phyloP scores from a whole-genome alignment of 2,329 filamentous ascomycete genomes.

The Colletotrichum kahawae region DNA sequence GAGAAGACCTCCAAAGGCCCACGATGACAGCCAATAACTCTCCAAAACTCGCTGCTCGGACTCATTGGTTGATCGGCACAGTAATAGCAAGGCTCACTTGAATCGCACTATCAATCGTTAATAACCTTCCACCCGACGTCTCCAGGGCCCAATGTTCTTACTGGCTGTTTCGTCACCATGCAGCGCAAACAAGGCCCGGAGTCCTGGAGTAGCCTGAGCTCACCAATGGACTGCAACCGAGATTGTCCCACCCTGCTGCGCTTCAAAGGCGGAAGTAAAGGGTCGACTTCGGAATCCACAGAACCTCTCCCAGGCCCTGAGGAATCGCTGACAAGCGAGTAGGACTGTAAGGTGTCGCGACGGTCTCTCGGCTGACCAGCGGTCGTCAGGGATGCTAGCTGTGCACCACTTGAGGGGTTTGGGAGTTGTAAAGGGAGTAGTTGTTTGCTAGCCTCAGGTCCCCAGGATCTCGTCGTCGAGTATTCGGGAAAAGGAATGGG shows the following conservation, averaged over 20 bases:
- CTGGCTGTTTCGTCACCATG: constrained; percentile 49
- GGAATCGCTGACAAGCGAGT: constrained; percentile 45
- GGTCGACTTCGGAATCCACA: constrained; percentile 53
- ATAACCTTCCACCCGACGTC: not conserved
- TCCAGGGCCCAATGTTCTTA: constrained; percentile 35
- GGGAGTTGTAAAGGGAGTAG: constrained; percentile 44
- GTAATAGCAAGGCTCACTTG: constrained; percentile 51
- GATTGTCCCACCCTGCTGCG: constrained; percentile 56
- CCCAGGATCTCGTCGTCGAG: constrained; percentile 35
- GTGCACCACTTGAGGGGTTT: constrained; percentile 35
- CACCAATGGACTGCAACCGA: constrained; percentile 61
- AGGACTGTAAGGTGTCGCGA: constrained; percentile 44
- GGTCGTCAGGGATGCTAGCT: constrained; percentile 39
- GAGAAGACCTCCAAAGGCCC: constrained; percentile 51
- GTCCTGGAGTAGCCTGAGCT: constrained; percentile 55
- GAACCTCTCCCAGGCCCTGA: constrained; percentile 40
- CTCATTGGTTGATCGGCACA: constrained; percentile 45
- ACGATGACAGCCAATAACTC: constrained; percentile 55
- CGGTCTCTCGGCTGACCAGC: constrained; percentile 40
- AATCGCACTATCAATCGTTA: constrained; percentile 51
- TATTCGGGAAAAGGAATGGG: constrained; percentile 40
- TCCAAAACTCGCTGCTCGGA: constrained; percentile 51
- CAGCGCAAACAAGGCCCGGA: constrained; percentile 57
- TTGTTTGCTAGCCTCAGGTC: constrained; percentile 31
- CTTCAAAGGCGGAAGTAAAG: constrained; percentile 60